Evolutionary conservation across 352 stramenopile genomes (phyloP).

Genomic region (Phytophthora kernoviae): DNA sequence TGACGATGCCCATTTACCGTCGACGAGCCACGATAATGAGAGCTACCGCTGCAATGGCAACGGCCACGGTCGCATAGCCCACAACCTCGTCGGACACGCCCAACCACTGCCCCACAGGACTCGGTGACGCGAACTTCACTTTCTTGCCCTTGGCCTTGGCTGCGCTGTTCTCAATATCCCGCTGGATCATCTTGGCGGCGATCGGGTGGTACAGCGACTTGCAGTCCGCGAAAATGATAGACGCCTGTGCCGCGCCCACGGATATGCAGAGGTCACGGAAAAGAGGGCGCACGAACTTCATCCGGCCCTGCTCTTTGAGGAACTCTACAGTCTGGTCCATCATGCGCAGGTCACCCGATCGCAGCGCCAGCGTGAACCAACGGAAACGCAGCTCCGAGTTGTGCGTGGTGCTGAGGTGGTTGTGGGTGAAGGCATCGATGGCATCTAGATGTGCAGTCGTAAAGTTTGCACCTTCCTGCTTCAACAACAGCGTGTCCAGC

Average conservation of each 20-base stretch:
- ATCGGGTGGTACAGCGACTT: constrained; percentile 76
- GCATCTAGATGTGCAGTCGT: constrained; percentile 48
- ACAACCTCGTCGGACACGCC: constrained; percentile 35
- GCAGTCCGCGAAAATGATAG: constrained; percentile 47
- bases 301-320: constrained; percentile 70
- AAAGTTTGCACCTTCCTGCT: constrained; percentile 35
- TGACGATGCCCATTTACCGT: constrained; percentile 14
- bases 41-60: constrained; percentile 21
- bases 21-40: constrained; percentile 27
- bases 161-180: constrained; percentile 49
- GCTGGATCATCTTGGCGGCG: constrained; percentile 74
- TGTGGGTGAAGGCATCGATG: constrained; percentile 59
- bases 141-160: constrained; percentile 38
- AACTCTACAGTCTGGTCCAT: constrained; percentile 49
- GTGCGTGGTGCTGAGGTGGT: constrained; percentile 51
- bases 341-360: constrained; percentile 48
- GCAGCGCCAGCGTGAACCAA: constrained; percentile 68
- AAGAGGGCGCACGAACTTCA: constrained; percentile 79
- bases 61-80: constrained; percentile 16
- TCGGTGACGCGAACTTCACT: constrained; percentile 36
- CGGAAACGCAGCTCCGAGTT: constrained; percentile 79
- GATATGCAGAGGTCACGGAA: constrained; percentile 61
- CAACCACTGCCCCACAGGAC: constrained; percentile 33
- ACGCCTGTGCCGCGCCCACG: constrained; percentile 35
- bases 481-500: constrained; percentile 60